Evolutionary conservation across 345 rosid genomes (phyloP).

Genomic region (Cardamine occulta): DNA sequence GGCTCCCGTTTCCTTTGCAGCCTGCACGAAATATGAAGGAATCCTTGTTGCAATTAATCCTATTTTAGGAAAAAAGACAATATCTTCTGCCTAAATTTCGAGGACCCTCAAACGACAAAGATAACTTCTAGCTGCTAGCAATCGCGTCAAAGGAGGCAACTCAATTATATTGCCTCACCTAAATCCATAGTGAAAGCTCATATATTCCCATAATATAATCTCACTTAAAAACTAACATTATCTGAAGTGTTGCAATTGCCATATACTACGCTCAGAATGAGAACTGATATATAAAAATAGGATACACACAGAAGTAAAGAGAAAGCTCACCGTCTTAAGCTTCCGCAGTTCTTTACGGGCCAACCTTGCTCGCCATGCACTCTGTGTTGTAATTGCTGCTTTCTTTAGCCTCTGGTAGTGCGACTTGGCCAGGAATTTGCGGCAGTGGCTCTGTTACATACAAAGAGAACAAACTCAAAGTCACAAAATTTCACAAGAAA

Average conservation of each 20-base stretch:
- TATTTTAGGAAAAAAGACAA: conserved; percentile 13
- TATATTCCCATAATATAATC: conserved; percentile 9
- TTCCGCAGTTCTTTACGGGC: conserved; percentile 84
- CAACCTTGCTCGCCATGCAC: conserved; percentile 90
- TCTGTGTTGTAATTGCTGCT: conserved; percentile 78
- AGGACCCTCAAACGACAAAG: conserved; percentile 13
- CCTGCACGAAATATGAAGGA: conserved; percentile 54
- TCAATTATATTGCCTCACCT: conserved; percentile 1
- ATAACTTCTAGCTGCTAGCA: conserved; percentile 22
- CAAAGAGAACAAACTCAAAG: conserved; percentile 31
- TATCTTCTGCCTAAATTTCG: conserved; percentile 19
- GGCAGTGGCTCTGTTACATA: conserved; percentile 76
- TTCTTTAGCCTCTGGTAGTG: conserved; percentile 65
- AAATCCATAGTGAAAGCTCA: conserved; percentile 1
- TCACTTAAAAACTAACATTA: conserved; percentile 14
- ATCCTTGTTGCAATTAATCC: not conserved
- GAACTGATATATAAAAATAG: conserved; percentile 3
- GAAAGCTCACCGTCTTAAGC: conserved; percentile 80
- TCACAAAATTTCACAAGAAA: conserved; percentile 20
- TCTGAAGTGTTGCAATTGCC: not conserved
- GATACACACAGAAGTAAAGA: conserved; percentile 33
- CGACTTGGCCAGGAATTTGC: conserved; percentile 68
- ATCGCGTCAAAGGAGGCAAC: conserved; percentile 8
- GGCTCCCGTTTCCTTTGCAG: conserved; percentile 95
- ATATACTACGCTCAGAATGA: conserved; percentile 15